These are phyloP conservation scores for Torrubiellomyces zombiae DNA, from an alignment of 2,329 filamentous ascomycete species.

Conservation along the genomic window DNA sequence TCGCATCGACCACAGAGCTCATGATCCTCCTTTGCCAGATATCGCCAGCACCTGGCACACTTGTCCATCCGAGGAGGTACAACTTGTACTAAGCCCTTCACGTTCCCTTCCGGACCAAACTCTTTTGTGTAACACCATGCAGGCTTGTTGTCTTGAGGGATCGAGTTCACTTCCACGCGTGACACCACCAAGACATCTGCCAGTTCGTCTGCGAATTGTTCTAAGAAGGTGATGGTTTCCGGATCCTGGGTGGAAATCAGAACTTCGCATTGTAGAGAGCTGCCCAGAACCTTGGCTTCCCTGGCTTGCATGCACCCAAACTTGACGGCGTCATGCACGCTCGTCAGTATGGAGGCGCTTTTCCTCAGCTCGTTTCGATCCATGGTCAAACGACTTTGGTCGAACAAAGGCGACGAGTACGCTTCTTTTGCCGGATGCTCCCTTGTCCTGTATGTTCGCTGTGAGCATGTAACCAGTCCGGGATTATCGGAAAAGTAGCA, in stretches of 20 bases:
- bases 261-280: conserved; percentile 64
- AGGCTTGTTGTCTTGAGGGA: conserved; percentile 10
- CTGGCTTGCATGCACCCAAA: conserved; percentile 58
- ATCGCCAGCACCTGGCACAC: conserved; percentile 82
- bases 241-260: conserved; percentile 29
- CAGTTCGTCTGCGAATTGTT: conserved; percentile 32
- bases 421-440: conserved; percentile 28
- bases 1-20: conserved; percentile 59
- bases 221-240: conserved; percentile 16
- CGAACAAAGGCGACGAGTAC: conserved; percentile 26
- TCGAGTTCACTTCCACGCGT: conserved; percentile 35
- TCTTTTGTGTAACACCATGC: conserved; percentile 25
- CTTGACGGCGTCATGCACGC: conserved; percentile 53
- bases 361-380: conserved; percentile 22
- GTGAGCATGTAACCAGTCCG: conserved; percentile 6
- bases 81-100: conserved; percentile 23
- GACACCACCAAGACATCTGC: conserved; percentile 55
- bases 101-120: conserved; percentile 22
- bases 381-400: conserved; percentile 19
- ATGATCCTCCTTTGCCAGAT: conserved; percentile 50
- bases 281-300: conserved; percentile 54
- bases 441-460: conserved; percentile 8
- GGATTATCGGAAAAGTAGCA: background rate
- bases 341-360: conserved; percentile 31
- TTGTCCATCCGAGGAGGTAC: conserved; percentile 42